Base-by-base conservation (phyloP, 106 monocot genomes). In the Vanilla planifolia region DNA sequence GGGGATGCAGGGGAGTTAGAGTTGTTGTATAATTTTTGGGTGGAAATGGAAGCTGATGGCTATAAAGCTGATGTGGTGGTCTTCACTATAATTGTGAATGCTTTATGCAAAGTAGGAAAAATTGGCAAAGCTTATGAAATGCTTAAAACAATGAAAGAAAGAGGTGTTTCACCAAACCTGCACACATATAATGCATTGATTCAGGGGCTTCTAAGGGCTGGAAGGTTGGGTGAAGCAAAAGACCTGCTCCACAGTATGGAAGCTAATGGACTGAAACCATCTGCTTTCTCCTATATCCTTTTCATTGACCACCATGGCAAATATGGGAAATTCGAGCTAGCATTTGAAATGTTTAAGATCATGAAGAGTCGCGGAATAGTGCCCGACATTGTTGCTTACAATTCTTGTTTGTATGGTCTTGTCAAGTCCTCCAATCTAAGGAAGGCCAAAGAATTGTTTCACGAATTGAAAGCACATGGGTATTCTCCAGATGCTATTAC, bases 261-360 rank as follows among this genome's bases (percentile, higher is more conserved):
- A 60, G 15, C 14, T 37, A 56, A 75, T 39, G 81, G 84, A 26
- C 75, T 60, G 9, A 81, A 64, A 64, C 86, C 84, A 29, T 85
- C 65, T 55, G 63, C 69, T 23, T 80, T 81, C 53, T 84, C 87
- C 0, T 91, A 77, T 59, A 71, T 87, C 15, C 79, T 91, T 47
- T 98, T 98, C 67, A 91, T 98, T 33, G 84, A 98, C 69, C 78
- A 82, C 71, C 84, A 85, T 64, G 80, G 80, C 10, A 96, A 91
- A 77, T 77, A 66, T 37, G 79, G 88, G 21, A 67, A 76, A 5
- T 69, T 65, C 37, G 69, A 75, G 23, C 84, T 79, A 66, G 87
- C 84, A 40, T 58, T 91, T 40, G 43, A 77, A 17, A 81, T 39
- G 17, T 91, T 74, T 68, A 67, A 85, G 61, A 36, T 9, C 21